Conservation (phyloP, 768 basidiomycete species). For the Amanita pallidorosea region DNA sequence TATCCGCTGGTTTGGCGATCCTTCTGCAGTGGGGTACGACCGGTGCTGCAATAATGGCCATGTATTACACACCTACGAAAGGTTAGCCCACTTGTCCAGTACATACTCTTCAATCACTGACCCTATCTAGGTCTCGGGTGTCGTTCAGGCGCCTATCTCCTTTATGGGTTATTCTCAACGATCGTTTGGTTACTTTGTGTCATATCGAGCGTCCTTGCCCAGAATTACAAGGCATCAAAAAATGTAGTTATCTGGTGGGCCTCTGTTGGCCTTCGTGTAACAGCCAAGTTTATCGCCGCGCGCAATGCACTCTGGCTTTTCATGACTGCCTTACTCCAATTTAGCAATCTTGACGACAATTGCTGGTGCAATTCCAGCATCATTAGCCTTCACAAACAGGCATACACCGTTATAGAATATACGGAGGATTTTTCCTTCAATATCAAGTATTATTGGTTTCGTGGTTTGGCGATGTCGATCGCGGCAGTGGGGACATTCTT, state of each 20-base stretch:
- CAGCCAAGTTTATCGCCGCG: slow-evolving; percentile 13
- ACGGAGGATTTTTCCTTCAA: not conserved
- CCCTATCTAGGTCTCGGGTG: not conserved
- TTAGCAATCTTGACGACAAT: slow-evolving; percentile 14
- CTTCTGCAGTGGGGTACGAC: slow-evolving; percentile 17
- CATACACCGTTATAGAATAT: slow-evolving; percentile 14
- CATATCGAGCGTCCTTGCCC: slow-evolving; percentile 14
- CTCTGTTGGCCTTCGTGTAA: slow-evolving; percentile 12
- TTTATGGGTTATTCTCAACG: slow-evolving; percentile 14
- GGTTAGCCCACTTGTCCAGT: slow-evolving; percentile 7
- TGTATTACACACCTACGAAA: slow-evolving; percentile 13
- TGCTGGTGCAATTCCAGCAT: slow-evolving; percentile 18
- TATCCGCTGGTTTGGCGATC: slow-evolving; percentile 10
- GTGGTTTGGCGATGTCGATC: not conserved
- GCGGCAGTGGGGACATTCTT: not conserved
- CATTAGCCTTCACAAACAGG: slow-evolving; percentile 9
- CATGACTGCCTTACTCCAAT: slow-evolving; percentile 17
- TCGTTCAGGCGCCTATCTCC: not conserved
- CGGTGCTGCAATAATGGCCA: slow-evolving; percentile 13
- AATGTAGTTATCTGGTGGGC: not conserved
- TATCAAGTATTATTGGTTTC: not conserved
- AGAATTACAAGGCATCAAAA: slow-evolving; percentile 10
- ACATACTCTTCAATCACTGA: not conserved
- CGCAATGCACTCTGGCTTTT: slow-evolving; percentile 15
- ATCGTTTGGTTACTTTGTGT: slow-evolving; percentile 15